Evolutionary conservation across 2,329 filamentous ascomycete genomes (phyloP).

Genomic region (Trichoderma sp.): DNA sequence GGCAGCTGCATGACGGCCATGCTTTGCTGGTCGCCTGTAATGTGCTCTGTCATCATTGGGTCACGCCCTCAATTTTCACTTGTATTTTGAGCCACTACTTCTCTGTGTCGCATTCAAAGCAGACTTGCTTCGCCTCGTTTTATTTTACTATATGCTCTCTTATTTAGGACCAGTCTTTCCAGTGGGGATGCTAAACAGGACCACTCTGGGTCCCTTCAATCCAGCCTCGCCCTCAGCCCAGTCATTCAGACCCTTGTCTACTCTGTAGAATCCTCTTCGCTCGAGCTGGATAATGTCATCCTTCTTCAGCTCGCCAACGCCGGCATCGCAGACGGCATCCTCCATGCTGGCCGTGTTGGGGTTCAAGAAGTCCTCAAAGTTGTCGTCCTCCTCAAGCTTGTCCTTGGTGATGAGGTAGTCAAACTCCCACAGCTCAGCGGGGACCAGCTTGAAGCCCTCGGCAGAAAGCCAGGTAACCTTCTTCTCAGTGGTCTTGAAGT

Average conservation of each 20-base stretch:
- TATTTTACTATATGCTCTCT: neutral
- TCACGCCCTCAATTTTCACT: too few species aligned
- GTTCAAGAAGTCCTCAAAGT: constrained; percentile 81
- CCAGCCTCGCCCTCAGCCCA: constrained; percentile 54
- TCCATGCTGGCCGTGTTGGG: constrained; percentile 72
- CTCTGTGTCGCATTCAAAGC: neutral
- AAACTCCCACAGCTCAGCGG: constrained; percentile 88
- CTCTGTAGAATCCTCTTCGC: constrained; percentile 86
- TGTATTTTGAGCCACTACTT: neutral
- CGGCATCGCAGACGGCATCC: constrained; percentile 77
- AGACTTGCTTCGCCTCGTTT: neutral
- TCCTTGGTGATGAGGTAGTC: constrained; percentile 96
- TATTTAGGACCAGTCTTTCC: constrained; percentile 38
- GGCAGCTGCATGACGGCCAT: too few species aligned
- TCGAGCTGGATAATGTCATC: constrained; percentile 96
- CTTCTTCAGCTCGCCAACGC: constrained; percentile 74
- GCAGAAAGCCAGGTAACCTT: constrained; percentile 92
- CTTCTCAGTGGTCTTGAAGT: constrained; percentile 94
- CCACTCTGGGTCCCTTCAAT: constrained; percentile 49
- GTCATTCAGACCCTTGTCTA: constrained; percentile 65
- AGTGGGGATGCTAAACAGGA: constrained; percentile 60
- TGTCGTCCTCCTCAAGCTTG: constrained; percentile 84
- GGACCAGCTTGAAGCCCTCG: constrained; percentile 73
- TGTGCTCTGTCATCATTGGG: too few species aligned
- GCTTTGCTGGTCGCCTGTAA: too few species aligned